A percentile compares a stretch with the other conserved stretches of the same genome.
phyloP scores from a whole-genome alignment of 768 basidiomycete genomes.

The Ramaria rubella region DNA sequence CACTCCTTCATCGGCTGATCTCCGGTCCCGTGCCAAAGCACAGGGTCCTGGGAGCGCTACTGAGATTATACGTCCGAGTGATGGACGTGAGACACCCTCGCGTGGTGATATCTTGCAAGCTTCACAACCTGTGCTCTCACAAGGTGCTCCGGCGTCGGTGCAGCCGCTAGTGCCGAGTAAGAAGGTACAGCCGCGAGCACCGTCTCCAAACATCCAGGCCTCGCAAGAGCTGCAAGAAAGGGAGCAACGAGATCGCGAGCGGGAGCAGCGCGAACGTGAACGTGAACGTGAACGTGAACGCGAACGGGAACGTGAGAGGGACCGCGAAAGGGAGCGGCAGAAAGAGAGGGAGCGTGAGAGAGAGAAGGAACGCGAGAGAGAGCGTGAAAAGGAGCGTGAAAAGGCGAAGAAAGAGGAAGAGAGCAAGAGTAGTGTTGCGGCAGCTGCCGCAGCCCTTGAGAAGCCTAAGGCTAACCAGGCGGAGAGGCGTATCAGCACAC shows the following conservation, averaged over 20 bases:
- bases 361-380: constrained; percentile 14
- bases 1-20: constrained; percentile 57
- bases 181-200: constrained; percentile 9
- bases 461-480: constrained; percentile 51
- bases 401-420: constrained; percentile 37
- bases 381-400: constrained; percentile 19
- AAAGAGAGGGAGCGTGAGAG: constrained; percentile 31
- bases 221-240: constrained; percentile 32
- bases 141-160: constrained; percentile 10
- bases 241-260: constrained; percentile 24
- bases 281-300: constrained; percentile 20
- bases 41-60: constrained; percentile 42
- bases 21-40: constrained; percentile 57
- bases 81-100: constrained; percentile 21
- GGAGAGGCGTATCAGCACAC: constrained; percentile 88
- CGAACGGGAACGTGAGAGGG: constrained; percentile 21
- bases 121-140: not conserved
- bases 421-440: constrained; percentile 49
- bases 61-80: constrained; percentile 26
- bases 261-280: constrained; percentile 34
- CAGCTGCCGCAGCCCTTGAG: constrained; percentile 59
- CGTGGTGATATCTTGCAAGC: not conserved
- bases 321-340: constrained; percentile 23
- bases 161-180: constrained; percentile 14
- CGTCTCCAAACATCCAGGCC: constrained; percentile 32